Evolutionary conservation across 805 yeast species (phyloP).

Genomic region (Candida anglica): DNA sequence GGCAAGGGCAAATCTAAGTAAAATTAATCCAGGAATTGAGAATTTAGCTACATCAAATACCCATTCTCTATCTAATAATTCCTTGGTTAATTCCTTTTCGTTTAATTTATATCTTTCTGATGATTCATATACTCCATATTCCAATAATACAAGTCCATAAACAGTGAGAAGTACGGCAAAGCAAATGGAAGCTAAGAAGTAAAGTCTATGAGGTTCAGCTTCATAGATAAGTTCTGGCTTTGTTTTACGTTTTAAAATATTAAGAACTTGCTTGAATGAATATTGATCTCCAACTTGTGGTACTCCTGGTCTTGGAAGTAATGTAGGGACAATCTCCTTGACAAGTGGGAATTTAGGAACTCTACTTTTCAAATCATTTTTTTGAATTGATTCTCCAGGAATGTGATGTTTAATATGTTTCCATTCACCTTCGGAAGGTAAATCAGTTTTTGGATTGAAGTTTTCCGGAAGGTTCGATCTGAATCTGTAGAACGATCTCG

Average conservation of each 20-base stretch:
- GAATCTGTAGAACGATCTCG: no score
- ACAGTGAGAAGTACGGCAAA: conserved; percentile 64
- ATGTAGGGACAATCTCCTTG: conserved; percentile 60
- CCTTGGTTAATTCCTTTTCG: conserved; percentile 39
- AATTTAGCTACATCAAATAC: conserved; percentile 22
- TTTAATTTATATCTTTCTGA: conserved; percentile 51
- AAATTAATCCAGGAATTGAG: conserved; percentile 23
- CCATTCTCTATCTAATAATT: conserved; percentile 41
- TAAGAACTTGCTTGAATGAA: conserved; percentile 59
- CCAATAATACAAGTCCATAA: conserved; percentile 62
- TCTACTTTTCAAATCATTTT: conserved; percentile 50
- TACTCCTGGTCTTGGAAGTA: conserved; percentile 72
- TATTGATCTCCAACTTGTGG: conserved; percentile 62
- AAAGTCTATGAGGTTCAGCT: conserved; percentile 77
- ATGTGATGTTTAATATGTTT: conserved; percentile 43
- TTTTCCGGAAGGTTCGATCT: conserved; percentile 27
- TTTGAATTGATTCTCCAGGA: conserved; percentile 49
- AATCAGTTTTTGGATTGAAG: conserved; percentile 23
- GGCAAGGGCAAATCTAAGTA: conserved; percentile 25
- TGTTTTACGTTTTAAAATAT: conserved; percentile 47
- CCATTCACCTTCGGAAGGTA: conserved; percentile 39
- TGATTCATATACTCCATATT: conserved; percentile 52
- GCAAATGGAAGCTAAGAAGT: conserved; percentile 65
- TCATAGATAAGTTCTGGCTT: conserved; percentile 77
- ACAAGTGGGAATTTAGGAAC: conserved; percentile 65